Base-by-base conservation (phyloP, 805 yeast species). In the Cyberlindnera maclurae region DNA sequence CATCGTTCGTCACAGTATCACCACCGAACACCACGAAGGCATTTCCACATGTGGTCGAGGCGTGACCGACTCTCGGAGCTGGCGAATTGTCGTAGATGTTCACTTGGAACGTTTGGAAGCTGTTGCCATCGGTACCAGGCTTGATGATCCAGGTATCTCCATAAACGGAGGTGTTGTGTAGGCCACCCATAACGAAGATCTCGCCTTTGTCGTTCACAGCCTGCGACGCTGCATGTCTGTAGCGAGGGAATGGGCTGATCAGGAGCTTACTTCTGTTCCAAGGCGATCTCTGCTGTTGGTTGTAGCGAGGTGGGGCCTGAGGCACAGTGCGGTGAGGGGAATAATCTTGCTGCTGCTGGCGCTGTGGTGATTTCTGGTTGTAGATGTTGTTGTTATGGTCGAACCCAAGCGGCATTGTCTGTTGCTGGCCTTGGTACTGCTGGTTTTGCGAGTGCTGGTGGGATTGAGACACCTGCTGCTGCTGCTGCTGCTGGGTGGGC, bases 1-100 rank as follows among this genome's bases (percentile, higher is more conserved):
- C 70, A 35, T 73, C 73, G 54, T 82, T 87, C 27, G 88, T 81
- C 36, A 79, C 82, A 2, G 97, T 93, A 58, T 93, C 98, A 53
- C 99, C 99, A 27, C 97, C 98, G 62, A 86, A 90, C 12, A 93
- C 77, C 33, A 93, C 88, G 54, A 82, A 93, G 1, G 97, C 97
- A 55, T 89, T 90, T 12, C 97, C 98, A 44, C 95, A 81, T 26
- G 90, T 69, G 9, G 89, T 83, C 2, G 95, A 73, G 5, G 96
- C 86, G 62, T 93, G 99, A 4, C 97, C 97, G 6, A 90, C 96
- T 52, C 98, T 78, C 26, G 97, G 96, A 15, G 96, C 90, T 2
- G 97, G 96, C 13, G 86, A 76, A 36, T 83, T 79, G 44, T 81
- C 86, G 36, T 77, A 75, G 43, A 83, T 84, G 43, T 82, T 85